A percentile compares a stretch with the other conserved stretches of the same genome.
Conservation (phyloP, 1,284 basidiomycete genomes). For the Mycosarcoma maydis region DNA sequence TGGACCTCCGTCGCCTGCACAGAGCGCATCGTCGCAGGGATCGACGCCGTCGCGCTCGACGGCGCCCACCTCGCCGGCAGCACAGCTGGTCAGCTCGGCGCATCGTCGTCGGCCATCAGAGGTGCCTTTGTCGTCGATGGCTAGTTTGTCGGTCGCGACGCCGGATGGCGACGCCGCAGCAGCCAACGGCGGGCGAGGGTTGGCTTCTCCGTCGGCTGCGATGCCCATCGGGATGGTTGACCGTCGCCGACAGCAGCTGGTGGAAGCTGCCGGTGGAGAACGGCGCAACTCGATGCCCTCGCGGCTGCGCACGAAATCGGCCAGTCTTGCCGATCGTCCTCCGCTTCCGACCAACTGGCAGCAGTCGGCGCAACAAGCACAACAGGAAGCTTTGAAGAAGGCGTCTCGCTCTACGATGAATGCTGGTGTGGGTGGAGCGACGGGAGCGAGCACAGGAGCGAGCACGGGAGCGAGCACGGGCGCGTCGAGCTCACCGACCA, state of each 20-base stretch:
- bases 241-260: conserved; percentile 64
- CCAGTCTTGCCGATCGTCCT: conserved; percentile 64
- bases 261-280: conserved; percentile 71
- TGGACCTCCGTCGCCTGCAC: conserved; percentile 77
- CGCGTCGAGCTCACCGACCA: conserved; percentile 28
- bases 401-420: conserved; percentile 2
- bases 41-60: conserved; percentile 83
- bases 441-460: conserved; percentile 18
- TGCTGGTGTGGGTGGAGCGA: conserved; percentile 3
- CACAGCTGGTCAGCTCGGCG: conserved; percentile 51
- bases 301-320: conserved; percentile 84
- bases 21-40: conserved; percentile 89
- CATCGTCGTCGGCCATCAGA: conserved; percentile 51
- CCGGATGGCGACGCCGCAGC: conserved; percentile 10
- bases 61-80: conserved; percentile 78
- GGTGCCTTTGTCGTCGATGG: conserved; percentile 14
- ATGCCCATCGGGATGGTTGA: conserved; percentile 42
- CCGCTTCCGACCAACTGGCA: conserved; percentile 39
- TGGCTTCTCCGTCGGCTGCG: conserved; percentile 33
- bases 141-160: conserved; percentile 8
- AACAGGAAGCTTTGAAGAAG: conserved; percentile 16
- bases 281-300: conserved; percentile 88
- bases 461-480: too few relatives aligned
- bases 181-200: conserved; percentile 10
- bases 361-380: conserved; percentile 9